These are phyloP conservation scores for Fusarium transvaalense DNA, from an alignment of 2,329 filamentous ascomycete species.

Conservation along the genomic window DNA sequence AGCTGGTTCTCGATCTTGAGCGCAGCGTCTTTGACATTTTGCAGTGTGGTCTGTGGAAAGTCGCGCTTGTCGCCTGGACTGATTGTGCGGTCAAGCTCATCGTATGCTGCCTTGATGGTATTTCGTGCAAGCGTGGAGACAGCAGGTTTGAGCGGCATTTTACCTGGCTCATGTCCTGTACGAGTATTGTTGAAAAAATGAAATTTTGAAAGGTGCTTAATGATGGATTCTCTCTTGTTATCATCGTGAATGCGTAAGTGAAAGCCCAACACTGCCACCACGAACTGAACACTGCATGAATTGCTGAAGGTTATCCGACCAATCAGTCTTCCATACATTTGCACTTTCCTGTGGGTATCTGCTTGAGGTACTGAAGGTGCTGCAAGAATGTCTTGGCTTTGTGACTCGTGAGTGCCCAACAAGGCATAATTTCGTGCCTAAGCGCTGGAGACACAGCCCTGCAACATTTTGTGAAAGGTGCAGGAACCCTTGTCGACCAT, in stretches of 20 bases:
- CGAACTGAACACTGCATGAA: background rate
- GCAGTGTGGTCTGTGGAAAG: slow-evolving; percentile 1
- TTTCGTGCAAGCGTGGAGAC: slow-evolving; percentile 15
- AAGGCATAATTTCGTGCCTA: background rate
- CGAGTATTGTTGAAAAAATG: too few species aligned
- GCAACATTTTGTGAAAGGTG: background rate
- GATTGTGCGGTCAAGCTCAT: slow-evolving; percentile 26
- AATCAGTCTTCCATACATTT: background rate
- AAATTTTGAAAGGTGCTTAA: too few species aligned
- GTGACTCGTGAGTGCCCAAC: background rate
- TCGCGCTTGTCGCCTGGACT: slow-evolving; percentile 12
- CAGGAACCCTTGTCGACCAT: too few species aligned
- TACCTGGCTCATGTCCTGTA: too few species aligned
- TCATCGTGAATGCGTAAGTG: background rate
- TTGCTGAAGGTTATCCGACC: background rate
- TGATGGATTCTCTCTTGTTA: too few species aligned
- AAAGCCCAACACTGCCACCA: slow-evolving; percentile 11
- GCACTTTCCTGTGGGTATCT: too few species aligned
- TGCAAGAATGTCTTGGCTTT: background rate
- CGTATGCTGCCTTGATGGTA: slow-evolving; percentile 14
- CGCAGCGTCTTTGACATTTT: slow-evolving; percentile 46
- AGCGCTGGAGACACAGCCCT: background rate
- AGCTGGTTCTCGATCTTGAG: slow-evolving; percentile 57
- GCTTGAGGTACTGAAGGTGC: background rate
- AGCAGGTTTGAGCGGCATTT: slow-evolving; percentile 19